Evolutionary conservation across 495 filamentous ascomycete genomes (phyloP), one percentile per base, ranked within the genome.

Genomic region (Hyaloscypha variabilis): DNA sequence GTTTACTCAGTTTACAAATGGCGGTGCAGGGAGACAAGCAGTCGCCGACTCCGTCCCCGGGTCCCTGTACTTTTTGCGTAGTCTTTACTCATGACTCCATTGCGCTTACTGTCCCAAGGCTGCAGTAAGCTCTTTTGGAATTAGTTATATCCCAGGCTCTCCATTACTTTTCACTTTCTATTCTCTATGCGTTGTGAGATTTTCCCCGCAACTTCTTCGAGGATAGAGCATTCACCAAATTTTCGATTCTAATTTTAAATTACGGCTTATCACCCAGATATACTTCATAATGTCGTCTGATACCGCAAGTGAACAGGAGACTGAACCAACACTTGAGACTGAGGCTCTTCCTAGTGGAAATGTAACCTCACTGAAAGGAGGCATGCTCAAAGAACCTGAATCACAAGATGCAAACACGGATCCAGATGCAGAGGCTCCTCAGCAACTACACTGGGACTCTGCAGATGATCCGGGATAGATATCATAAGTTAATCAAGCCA

Each of bases 381-480:
- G 19, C 4, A 46, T 8, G 4, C 39, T 3, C 8, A 34, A 23
- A n/a, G 29, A 46, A 2, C 17, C 57, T 8, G 0, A 19, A 0
- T 23, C 21, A 46, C 30, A 30, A 8, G 34, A n/a, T 19, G 24
- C 1, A 29, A n/a, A 36, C 19, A 46, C 19, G 8, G 49, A 61
- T 23, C 30, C 14, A 8, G 56, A 50, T 24, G 25, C 58, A 13
- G 58, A 3, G 19, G 13, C 24, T 5, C 17, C 36, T 26, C 21
- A 19, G 19, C 4, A 59, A 34, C 23, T 63, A 13, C 59, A 55
- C 8, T 69, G 64, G 64, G 64, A 67, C 17, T 63, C 55, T 26
- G 39, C 75, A 28, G 64, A 71, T 24, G 77, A 80, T 64, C 67
- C 71, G 23, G 60, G 30, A 28, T 79, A 80, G 24, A 70, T 79